These are phyloP conservation scores for Ceratorhiza oryzae-sativae DNA, from an alignment of 1,284 basidiomycete species.

Conservation along the genomic window DNA sequence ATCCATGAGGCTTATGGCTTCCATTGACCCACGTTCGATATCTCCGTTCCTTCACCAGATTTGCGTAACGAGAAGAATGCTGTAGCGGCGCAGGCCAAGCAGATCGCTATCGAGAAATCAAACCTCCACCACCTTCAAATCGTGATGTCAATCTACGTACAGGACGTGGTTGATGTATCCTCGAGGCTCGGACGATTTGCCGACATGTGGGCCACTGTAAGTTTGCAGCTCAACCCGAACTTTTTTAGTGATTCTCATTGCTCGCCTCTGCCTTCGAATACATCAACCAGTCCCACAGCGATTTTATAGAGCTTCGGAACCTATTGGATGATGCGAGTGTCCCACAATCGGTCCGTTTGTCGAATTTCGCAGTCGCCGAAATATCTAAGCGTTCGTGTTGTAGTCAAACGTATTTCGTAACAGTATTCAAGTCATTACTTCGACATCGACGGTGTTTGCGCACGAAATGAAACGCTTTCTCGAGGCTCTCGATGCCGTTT, in stretches of 20 bases:
- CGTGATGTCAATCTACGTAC: neutral
- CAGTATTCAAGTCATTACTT: neutral
- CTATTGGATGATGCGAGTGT: neutral
- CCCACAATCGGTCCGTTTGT: neutral
- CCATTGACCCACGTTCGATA: too few relatives aligned
- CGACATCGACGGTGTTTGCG: neutral
- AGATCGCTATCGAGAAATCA: neutral
- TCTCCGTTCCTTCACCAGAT: too few relatives aligned
- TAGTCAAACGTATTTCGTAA: conserved; percentile 3
- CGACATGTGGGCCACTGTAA: neutral
- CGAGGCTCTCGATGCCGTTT: neutral
- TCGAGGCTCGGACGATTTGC: neutral
- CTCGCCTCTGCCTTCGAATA: too few relatives aligned
- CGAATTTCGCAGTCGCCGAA: too few relatives aligned
- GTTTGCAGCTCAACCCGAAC: neutral
- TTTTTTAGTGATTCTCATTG: neutral
- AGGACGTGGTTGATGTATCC: conserved; percentile 5
- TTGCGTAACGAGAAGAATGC: neutral
- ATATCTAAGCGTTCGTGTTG: neutral
- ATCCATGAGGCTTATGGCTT: too few relatives aligned
- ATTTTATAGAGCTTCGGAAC: neutral
- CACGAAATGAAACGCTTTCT: conserved; percentile 6
- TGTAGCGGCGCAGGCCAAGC: neutral
- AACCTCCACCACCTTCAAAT: neutral
- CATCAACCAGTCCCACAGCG: neutral